Percentiles rank a stretch among this genome's conserved stretches.
These are phyloP conservation scores for Hypoxylon lienhwacheense DNA, from an alignment of 495 filamentous ascomycete species.

Conservation along the genomic window DNA sequence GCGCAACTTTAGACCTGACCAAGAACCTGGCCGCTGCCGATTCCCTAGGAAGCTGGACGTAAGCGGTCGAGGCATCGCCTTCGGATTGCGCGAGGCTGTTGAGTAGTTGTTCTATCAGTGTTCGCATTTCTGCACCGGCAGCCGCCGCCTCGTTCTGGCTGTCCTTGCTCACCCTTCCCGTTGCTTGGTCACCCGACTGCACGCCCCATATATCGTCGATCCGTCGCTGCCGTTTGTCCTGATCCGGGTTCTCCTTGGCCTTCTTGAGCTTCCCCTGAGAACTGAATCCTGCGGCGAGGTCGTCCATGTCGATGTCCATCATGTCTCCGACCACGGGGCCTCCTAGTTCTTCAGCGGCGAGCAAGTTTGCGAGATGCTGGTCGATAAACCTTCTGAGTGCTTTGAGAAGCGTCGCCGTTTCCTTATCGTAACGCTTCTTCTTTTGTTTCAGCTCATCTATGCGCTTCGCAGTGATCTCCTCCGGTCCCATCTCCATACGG, in stretches of 20 bases:
- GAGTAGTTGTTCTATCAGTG: slow-evolving; percentile 63
- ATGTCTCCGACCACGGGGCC: slow-evolving; percentile 81
- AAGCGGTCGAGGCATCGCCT: slow-evolving; percentile 58
- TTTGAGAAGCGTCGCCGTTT: slow-evolving; percentile 59
- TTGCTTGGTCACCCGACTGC: slow-evolving; percentile 39
- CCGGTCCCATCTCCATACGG: slow-evolving; percentile 58
- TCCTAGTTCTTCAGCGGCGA: slow-evolving; percentile 83
- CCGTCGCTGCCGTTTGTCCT: slow-evolving; percentile 61
- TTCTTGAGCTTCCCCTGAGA: slow-evolving; percentile 71
- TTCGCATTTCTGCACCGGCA: slow-evolving; percentile 66
- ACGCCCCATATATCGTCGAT: slow-evolving; percentile 74
- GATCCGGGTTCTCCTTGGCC: slow-evolving; percentile 48
- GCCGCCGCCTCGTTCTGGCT: slow-evolving; percentile 62
- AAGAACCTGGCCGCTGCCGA: slow-evolving; percentile 82
- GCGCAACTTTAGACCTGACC: slow-evolving; percentile 79
- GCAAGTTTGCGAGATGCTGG: slow-evolving; percentile 71
- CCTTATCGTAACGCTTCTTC: slow-evolving; percentile 56
- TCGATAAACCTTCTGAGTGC: slow-evolving; percentile 74
- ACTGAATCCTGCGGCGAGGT: slow-evolving; percentile 70
- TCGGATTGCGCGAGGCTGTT: slow-evolving; percentile 64
- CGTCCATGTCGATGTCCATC: slow-evolving; percentile 58
- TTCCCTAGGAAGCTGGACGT: slow-evolving; percentile 70
- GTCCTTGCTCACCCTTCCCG: slow-evolving; percentile 18
- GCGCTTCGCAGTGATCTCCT: slow-evolving; percentile 60
- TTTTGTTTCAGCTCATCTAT: slow-evolving; percentile 60